These are phyloP conservation scores for Sicyos edulis DNA, from an alignment of 306 rosid species.

Conservation along the genomic window DNA sequence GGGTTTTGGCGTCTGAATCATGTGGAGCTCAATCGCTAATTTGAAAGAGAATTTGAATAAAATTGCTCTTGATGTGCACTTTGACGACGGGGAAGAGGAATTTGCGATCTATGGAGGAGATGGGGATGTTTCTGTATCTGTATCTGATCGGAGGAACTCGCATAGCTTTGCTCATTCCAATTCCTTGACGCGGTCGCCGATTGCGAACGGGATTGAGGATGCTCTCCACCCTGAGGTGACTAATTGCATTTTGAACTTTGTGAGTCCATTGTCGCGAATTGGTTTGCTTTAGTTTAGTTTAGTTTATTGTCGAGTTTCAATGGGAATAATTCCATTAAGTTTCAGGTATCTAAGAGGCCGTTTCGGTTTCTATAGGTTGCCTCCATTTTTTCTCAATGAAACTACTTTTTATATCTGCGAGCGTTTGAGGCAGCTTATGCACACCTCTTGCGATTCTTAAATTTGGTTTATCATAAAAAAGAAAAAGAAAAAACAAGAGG, in stretches of 20 bases:
- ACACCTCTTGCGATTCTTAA: too few species aligned
- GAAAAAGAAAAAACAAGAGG: background rate
- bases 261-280: background rate
- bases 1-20: conserved; percentile 28
- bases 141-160: conserved; percentile 68
- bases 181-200: conserved; percentile 40
- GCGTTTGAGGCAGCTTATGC: too few species aligned
- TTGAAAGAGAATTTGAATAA: conserved; percentile 77
- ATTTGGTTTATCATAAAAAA: too few species aligned
- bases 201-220: conserved; percentile 46
- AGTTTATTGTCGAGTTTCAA: background rate
- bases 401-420: too few species aligned
- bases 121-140: conserved; percentile 29
- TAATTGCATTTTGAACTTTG: background rate
- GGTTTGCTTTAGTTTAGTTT: too few species aligned
- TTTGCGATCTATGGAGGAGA: conserved; percentile 35
- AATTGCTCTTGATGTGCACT: conserved; percentile 82
- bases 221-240: conserved; percentile 48
- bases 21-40: conserved; percentile 84
- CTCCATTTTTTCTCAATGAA: too few species aligned
- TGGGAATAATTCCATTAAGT: background rate
- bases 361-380: too few species aligned
- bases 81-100: conserved; percentile 51
- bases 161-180: conserved; percentile 49
- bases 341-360: background rate